These are phyloP conservation scores for Corymbia maculata DNA, from an alignment of 345 rosid species.

Conservation along the genomic window DNA sequence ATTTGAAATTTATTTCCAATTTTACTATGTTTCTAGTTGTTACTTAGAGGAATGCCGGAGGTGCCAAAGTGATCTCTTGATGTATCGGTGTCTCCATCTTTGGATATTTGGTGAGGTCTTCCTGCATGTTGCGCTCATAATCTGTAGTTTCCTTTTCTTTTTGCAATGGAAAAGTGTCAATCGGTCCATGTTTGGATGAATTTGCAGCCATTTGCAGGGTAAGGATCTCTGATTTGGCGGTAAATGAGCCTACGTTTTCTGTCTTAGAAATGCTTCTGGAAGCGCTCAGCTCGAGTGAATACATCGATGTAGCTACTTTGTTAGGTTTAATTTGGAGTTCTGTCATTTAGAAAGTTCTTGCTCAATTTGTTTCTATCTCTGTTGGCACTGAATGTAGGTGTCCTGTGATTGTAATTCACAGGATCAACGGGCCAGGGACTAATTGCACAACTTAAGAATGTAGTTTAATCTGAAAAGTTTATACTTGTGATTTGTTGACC, in stretches of 20 bases:
- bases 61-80: background rate
- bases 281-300: background rate
- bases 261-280: background rate
- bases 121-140: background rate
- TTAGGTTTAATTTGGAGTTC: background rate
- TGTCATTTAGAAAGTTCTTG: background rate
- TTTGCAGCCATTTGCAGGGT: background rate
- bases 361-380: background rate
- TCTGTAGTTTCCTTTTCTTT: background rate
- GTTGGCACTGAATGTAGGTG: background rate
- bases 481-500: background rate
- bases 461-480: background rate
- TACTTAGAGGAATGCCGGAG: background rate
- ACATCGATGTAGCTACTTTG: background rate
- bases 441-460: background rate
- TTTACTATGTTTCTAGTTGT: background rate
- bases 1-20: background rate
- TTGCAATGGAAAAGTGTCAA: background rate
- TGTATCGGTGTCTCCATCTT: background rate
- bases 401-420: background rate
- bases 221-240: background rate
- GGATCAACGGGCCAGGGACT: background rate
- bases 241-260: background rate
- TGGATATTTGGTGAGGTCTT: background rate
- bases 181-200: fast-evolving